Percentiles rank a stretch among this genome's conserved stretches.
Evolutionary conservation across 2,329 filamentous ascomycete genomes (phyloP).

Genomic region (Aspergillus luchuensis): DNA sequence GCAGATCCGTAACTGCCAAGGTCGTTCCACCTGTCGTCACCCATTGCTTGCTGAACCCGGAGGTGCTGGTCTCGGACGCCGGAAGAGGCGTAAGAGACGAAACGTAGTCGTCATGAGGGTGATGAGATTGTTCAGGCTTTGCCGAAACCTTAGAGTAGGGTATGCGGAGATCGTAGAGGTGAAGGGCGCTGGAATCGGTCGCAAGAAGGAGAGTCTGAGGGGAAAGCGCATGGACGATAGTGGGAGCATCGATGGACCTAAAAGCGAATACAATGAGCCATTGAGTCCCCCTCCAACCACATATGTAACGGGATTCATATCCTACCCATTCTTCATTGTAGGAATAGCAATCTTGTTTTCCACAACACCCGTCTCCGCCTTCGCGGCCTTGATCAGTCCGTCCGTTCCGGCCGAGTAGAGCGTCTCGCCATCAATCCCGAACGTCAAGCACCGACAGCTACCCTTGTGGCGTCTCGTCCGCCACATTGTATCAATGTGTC

Average conservation of each 20-base stretch:
- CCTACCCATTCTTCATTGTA: conserved; percentile 43
- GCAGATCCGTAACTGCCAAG: conserved; percentile 83
- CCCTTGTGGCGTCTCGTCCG: conserved; percentile 88
- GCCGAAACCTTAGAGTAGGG: conserved; percentile 56
- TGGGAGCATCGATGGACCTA: conserved; percentile 67
- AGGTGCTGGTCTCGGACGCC: conserved; percentile 76
- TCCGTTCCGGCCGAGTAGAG: conserved; percentile 64
- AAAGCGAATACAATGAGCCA: conserved; percentile 9
- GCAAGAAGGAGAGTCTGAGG: conserved; percentile 86
- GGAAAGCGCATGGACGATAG: conserved; percentile 78
- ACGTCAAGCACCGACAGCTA: conserved; percentile 81
- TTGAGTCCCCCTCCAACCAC: neutral
- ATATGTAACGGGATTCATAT: neutral
- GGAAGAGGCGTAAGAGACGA: conserved; percentile 84
- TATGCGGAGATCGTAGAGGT: conserved; percentile 82
- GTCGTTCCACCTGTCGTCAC: conserved; percentile 90
- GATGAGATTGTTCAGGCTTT: conserved; percentile 75
- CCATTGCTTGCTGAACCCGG: conserved; percentile 91
- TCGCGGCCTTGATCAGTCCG: conserved; percentile 64
- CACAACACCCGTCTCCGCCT: conserved; percentile 65
- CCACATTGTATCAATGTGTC: conserved; percentile 81
- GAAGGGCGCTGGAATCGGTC: conserved; percentile 85
- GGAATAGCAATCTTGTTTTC: conserved; percentile 81
- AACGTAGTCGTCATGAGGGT: conserved; percentile 90
- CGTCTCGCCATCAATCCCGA: conserved; percentile 74